Evolutionary conservation across 345 rosid species (phyloP), one percentile per base, ranked within the genome.

Genomic region (Fremontodendron californicum): DNA sequence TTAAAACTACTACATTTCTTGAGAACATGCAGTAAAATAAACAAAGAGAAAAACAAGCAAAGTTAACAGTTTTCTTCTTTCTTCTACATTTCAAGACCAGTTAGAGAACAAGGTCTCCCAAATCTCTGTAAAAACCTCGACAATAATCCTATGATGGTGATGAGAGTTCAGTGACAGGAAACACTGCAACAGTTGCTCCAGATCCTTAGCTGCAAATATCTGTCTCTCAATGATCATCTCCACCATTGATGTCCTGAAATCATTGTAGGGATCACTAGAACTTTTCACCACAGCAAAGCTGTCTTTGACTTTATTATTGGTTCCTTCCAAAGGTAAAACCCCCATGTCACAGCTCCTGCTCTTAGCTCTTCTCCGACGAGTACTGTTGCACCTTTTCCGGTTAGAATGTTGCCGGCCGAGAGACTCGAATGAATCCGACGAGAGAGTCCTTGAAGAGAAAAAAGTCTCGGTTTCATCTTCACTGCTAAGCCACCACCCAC

Each of bases 281-380:
- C 88, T 84, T 90, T 91, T 92, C 87, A 91, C 97, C 74, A 94
- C 93, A 0, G 97, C 98, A 49, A 89, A 88, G 84, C 98, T 93
- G 54, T 86, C 98, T 57, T 85, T 85, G 52, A 91, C 89, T 73
- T 86, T 29, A 15, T 60, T 84, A 57, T 85, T 81, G 13, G 51
- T 83, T 5, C 29, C 80, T 67, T 58, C 74, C 61, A 80, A 23
- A 7, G 81, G 81, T 64, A 78, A 19, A 43, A 77, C 75, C n/a
- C 78, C 86, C 54, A 75, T 60, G 13, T 82, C 70, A 21, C 62
- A 66, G 27, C 35, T 72, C 31, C 31, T 60, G 9, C 25, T 63
- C 4, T 49, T 48, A 13, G 78, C 68, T 49, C 79, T 60, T 71
- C 82, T 73, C 70, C 80, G 75, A 25, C 78, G 35, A 46, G 77